Evolutionary conservation across 2,329 filamentous ascomycete genomes (phyloP), one percentile per base, ranked within the genome.

Genomic region (Aspergillus japonicus): DNA sequence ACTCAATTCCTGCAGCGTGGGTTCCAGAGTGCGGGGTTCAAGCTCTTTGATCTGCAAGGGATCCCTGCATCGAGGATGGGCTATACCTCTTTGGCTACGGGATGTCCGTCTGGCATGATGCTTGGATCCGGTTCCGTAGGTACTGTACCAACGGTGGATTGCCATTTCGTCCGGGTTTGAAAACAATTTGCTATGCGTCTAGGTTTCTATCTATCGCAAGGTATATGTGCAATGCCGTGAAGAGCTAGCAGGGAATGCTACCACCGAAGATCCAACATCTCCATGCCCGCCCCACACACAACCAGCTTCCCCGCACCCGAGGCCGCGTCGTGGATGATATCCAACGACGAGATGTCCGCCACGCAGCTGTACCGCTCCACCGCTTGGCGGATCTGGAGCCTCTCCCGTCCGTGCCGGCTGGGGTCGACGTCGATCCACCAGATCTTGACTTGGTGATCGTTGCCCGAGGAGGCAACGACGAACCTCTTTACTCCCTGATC

Each of bases 281-380:
- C 80, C 75, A 82, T 79, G 1, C 82, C 82, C 35, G 83, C 80
- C 24, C 82, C 82, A 56, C 76, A 78, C 1, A 83, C 65, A 48
- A 83, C 54, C 52, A 82, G 57, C 60, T 67, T 65, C 39, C 58
- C 50, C 26, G 65, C 63, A 2, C 56, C 61, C 21, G 48, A 26
- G 2, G 5, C 14, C 12, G 56, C 48, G 5, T 63, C 57, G 14
- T 54, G 59, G 50, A 80, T 66, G 2, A 80, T 63, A n/a, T 77
- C 78, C 69, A 86, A 71, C 29, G 78, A 77, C 2, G 83, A 82
- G 19, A 84, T 78, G 71, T 87, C 85, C 14, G 84, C 84, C 3
- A 87, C 82, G 26, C 78, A 73, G 21, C 81, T 84, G 60, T 77
- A 78, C 50, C 62, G 60, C 55, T 78, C 69, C 5, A 69, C 42